Base-by-base conservation (phyloP, 129 eudicot genomes). In the Heracleum sosnowskyi region DNA sequence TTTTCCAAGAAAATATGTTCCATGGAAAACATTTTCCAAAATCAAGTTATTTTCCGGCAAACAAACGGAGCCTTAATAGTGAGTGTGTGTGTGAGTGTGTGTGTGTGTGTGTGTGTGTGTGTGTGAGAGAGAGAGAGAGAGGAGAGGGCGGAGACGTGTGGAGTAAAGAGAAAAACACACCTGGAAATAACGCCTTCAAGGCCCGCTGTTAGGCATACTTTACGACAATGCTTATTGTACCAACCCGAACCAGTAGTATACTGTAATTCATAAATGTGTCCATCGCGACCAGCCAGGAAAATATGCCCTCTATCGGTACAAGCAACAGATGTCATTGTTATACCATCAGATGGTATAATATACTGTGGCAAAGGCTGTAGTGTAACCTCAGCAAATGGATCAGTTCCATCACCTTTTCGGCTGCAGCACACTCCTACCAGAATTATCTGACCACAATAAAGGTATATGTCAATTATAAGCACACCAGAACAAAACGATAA, bases 371-470 rank as follows among this genome's bases (percentile, higher is more conserved):
- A 80, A 47, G 94, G 93, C 81, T 96, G 99, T 47, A 96, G 90
- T 29, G 99, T 85, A 79, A 96, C 90, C 86, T 96, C 97, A 26
- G 95, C 90, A 87, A 88, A 92, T 20, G 99, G 97, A 84, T 96
- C 99, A 53, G 88, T 88, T 81, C 94, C 99, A 72, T 96, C 99
- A 87, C 93, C 89, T 17, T 85, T 86, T 76, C 88, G 91, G 60
- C 97, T 87, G 84, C 97, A 96, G 85, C 99, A 96, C 81, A 96
- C 93, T 80, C 99, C 99, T 75, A 96, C 89, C 41, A 96, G 93
- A 81, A 87, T 88, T 88, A 96, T 82, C 99, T 96, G 87, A 85
- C 51, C 77, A 74, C 79, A 82, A 82, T 73, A 73, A 72, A 55
- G 40, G 22, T 42, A 79, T 46, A 72, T 26, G 78, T 57, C 53